phyloP scores from a whole-genome alignment of 163 green algal genomes.

The Scenedesmus sp. region DNA sequence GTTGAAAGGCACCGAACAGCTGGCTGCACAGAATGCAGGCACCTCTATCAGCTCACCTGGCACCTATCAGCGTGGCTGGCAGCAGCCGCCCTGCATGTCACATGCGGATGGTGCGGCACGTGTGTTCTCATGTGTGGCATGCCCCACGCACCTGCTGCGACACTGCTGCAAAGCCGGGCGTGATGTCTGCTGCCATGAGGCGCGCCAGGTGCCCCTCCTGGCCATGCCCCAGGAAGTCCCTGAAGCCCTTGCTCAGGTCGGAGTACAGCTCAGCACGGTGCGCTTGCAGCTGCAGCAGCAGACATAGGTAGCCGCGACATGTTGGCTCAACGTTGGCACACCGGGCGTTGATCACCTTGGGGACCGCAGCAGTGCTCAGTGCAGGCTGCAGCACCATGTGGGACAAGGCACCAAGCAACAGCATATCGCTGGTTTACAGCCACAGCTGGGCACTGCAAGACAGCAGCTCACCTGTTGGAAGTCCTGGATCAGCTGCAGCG shows the following conservation, averaged over 20 bases:
- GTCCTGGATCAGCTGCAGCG: constrained; percentile 34
- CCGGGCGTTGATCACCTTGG: too few relatives aligned
- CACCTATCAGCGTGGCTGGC: too few relatives aligned
- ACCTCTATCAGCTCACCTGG: too few relatives aligned
- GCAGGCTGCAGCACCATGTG: constrained; percentile 50
- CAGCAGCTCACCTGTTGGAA: constrained; percentile 21
- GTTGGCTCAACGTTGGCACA: too few relatives aligned
- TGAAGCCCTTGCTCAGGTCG: constrained; percentile 53
- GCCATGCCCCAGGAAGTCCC: constrained; percentile 39
- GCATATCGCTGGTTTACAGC: too few relatives aligned
- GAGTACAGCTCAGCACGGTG: constrained; percentile 59
- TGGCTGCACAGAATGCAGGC: too few relatives aligned
- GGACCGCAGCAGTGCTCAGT: not conserved
- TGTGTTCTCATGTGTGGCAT: not conserved
- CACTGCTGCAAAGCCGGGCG: constrained; percentile 54
- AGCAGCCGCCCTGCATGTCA: not conserved
- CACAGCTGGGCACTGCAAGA: not conserved
- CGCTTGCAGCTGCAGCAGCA: constrained; percentile 57
- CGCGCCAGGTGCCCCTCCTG: constrained; percentile 33
- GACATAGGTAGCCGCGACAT: not conserved
- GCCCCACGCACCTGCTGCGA: constrained; percentile 54
- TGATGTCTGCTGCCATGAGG: constrained; percentile 51
- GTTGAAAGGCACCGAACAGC: too few relatives aligned
- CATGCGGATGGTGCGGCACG: not conserved
- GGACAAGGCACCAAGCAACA: not conserved